A percentile compares a stretch with the other conserved stretches of the same genome.
phyloP scores from a whole-genome alignment of 768 basidiomycete genomes.

The Obba rivulosa region DNA sequence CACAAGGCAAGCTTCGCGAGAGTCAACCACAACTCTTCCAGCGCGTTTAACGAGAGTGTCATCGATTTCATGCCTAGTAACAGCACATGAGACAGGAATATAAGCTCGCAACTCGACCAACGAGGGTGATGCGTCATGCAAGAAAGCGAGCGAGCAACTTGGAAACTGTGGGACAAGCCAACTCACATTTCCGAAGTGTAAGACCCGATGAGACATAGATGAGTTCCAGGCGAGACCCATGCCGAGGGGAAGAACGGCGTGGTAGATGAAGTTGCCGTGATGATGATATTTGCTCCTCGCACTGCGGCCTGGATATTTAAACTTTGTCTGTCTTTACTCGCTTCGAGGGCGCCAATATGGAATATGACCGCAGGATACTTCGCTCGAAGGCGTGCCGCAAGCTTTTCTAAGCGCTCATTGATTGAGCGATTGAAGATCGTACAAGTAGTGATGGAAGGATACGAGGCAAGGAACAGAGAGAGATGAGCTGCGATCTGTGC shows the following conservation, averaged over 20 bases:
- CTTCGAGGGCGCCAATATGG: conserved; percentile 1
- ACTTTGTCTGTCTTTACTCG: conserved; percentile 4
- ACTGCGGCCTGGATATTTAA: conserved; percentile 30
- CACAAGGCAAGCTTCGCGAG: conserved; percentile 55
- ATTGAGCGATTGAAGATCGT: conserved; percentile 60
- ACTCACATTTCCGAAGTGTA: conserved; percentile 69
- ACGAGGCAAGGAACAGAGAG: conserved; percentile 53
- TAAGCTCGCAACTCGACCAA: no score
- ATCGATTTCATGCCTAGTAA: conserved; percentile 54
- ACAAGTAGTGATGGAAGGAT: conserved; percentile 45
- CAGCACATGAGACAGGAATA: neutral
- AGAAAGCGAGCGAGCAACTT: neutral
- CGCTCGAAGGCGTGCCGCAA: conserved; percentile 27
- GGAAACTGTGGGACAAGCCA: neutral
- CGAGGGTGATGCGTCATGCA: no score
- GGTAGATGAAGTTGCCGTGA: conserved; percentile 69
- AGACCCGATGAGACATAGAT: conserved; percentile 75
- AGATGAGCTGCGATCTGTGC: conserved; percentile 65
- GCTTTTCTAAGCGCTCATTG: conserved; percentile 40
- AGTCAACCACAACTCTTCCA: conserved; percentile 65
- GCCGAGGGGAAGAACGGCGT: conserved; percentile 63
- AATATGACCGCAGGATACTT: conserved; percentile 22
- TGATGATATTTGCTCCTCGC: conserved; percentile 53
- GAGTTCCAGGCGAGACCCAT: conserved; percentile 58
- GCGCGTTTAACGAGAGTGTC: conserved; percentile 50